These are phyloP conservation scores for Trypanosoma congolense DNA, from an alignment of 208 protist genomes.

Conservation along the genomic window DNA sequence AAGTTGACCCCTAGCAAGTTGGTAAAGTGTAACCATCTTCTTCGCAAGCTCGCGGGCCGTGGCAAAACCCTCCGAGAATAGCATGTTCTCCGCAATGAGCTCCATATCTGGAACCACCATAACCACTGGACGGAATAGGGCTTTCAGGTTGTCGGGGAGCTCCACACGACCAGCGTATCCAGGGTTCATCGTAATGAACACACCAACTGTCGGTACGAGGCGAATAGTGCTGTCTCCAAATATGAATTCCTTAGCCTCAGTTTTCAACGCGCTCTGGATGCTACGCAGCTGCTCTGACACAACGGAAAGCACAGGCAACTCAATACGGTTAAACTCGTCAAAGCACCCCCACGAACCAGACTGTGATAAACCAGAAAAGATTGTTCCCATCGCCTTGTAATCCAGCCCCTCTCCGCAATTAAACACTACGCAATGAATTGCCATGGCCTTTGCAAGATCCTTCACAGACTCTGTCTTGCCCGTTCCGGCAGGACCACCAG, in stretches of 20 bases:
- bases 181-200: constrained; percentile 99
- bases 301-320: constrained; percentile 98
- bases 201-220: constrained; percentile 92
- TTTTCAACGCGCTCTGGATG: constrained; percentile 94
- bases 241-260: constrained; percentile 82
- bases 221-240: constrained; percentile 88
- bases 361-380: constrained; percentile 97
- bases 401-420: constrained; percentile 99
- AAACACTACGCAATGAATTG: constrained; percentile 97
- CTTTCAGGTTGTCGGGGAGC: constrained; percentile 98
- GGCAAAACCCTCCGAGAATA: constrained; percentile 98
- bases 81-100: constrained; percentile 99
- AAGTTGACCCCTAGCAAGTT: constrained; percentile 95
- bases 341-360: constrained; percentile 98
- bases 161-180: constrained; percentile 99
- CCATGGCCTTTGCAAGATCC: constrained; percentile 97
- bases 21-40: constrained; percentile 99
- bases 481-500: constrained; percentile 93
- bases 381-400: constrained; percentile 97
- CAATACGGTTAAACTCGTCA: constrained; percentile 99
- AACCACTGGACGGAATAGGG: constrained; percentile 98
- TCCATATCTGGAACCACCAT: constrained; percentile 98
- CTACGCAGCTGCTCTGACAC: constrained; percentile 97
- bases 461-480: constrained; percentile 99
- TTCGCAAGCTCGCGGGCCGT: constrained; percentile 93